Conservation (phyloP, 495 filamentous ascomycete species). For the Evernia prunastri region DNA sequence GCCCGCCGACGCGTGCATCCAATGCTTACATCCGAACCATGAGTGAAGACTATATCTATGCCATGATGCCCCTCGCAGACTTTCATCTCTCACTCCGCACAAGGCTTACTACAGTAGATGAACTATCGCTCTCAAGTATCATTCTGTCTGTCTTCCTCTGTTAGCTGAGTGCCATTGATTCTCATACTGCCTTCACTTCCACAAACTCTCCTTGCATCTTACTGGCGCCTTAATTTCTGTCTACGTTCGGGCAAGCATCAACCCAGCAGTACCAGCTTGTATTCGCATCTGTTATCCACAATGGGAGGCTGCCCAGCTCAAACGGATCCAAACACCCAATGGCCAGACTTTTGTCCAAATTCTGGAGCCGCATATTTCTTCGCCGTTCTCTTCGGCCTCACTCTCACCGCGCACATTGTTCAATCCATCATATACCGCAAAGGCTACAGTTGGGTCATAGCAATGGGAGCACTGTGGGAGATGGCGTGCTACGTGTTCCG, state of each 20-base stretch:
- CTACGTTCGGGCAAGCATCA: not conserved
- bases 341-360: conserved; percentile 27
- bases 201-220: not conserved
- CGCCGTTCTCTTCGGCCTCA: conserved; percentile 36
- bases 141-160: not conserved
- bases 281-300: not conserved
- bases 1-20: not conserved
- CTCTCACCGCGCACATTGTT: conserved; percentile 34
- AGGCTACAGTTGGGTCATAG: conserved; percentile 50
- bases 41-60: conserved; percentile 1
- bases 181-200: not conserved
- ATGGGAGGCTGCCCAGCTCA: conserved; percentile 14
- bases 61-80: not conserved
- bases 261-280: not conserved
- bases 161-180: not conserved
- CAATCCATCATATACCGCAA: conserved; percentile 38
- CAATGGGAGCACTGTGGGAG: conserved; percentile 45
- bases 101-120: not conserved
- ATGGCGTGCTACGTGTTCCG: conserved; percentile 37
- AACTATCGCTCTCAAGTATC: not conserved
- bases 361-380: conserved; percentile 30
- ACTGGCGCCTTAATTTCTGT: not conserved
- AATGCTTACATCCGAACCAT: not conserved
- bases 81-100: not conserved
- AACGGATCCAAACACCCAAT: conserved; percentile 17